Evolutionary conservation across 129 eudicot species (phyloP), one percentile per base, ranked within the genome.

Genomic region (Erigeron canadensis): DNA sequence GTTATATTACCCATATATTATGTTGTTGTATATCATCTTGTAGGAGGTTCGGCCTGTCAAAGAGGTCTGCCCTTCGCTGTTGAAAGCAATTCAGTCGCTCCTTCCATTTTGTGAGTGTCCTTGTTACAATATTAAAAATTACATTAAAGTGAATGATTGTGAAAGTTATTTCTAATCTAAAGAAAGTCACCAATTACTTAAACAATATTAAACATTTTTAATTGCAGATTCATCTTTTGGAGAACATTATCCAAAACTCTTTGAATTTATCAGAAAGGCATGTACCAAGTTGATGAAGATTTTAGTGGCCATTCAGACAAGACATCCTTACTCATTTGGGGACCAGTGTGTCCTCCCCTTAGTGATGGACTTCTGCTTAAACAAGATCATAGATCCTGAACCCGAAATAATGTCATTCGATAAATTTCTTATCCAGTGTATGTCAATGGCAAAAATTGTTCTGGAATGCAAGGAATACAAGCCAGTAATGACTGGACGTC

Each of bases 291-390:
- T 87, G 81, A 83, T 94, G 97, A 89, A 94, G 89, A 88, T 89
- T 76, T 75, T 90, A 79, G 74, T 87, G 23, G 82, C 87, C 55
- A 81, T 90, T 81, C 98, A 89, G 80, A 79, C 75, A 54, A 80
- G 95, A 71, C 97, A 94, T 89, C 98, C 98, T 63, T 94, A 87
- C 73, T 89, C 98, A 39, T 94, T 94, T 75, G 97, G 98, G 19
- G 97, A 94, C 73, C 86, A 89, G 54, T 67, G 86, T 79, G 98
- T 94, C 78, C 86, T 89, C 21, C 84, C 90, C 57, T 76, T 76
- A 61, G 89, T 90, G 51, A 77, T 86, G 79, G 93, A 94, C 69
- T 94, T 86, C 75, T 89, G 96, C 74, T 77, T 94, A 46, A 87
- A 79, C 74, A 85, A 84, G 77, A 94, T 94, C 77, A 84, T 86